A percentile compares a stretch with the other conserved stretches of the same genome.
Evolutionary conservation across 352 stramenopile species (phyloP).

Genomic region (Pythium sp.): DNA sequence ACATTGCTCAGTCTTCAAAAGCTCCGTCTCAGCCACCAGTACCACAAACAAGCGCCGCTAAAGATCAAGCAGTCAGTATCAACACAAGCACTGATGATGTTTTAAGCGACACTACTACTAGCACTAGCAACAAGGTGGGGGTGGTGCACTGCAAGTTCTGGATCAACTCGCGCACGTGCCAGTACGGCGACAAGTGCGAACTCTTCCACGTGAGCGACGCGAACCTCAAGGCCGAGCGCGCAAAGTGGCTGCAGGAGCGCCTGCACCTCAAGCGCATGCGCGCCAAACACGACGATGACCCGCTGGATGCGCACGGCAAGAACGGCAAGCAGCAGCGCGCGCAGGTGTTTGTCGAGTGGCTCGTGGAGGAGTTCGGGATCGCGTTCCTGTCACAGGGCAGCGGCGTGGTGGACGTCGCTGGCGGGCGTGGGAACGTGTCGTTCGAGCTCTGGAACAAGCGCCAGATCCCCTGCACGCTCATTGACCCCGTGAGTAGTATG

Average conservation of each 20-base stretch:
- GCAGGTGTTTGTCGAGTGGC: slow-evolving; percentile 70
- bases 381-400: slow-evolving; percentile 40
- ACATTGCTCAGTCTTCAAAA: not conserved
- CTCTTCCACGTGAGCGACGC: slow-evolving; percentile 49
- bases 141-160: slow-evolving; percentile 73
- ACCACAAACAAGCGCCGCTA: not conserved
- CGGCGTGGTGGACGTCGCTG: slow-evolving; percentile 81
- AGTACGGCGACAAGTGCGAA: slow-evolving; percentile 63
- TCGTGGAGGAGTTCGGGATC: slow-evolving; percentile 65
- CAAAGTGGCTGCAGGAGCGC: slow-evolving; percentile 61
- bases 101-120: not conserved
- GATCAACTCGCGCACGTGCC: slow-evolving; percentile 78
- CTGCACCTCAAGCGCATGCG: slow-evolving; percentile 56
- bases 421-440: slow-evolving; percentile 71
- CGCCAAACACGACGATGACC: slow-evolving; percentile 57
- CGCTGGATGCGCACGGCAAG: slow-evolving; percentile 67
- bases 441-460: slow-evolving; percentile 87
- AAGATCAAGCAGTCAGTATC: not conserved
- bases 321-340: slow-evolving; percentile 68
- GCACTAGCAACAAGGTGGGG: not conserved
- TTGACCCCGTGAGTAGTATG: slow-evolving; percentile 63
- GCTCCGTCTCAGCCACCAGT: not conserved
- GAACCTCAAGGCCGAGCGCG: slow-evolving; percentile 47
- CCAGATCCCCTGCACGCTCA: slow-evolving; percentile 60
- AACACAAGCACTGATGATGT: not conserved